Base-by-base conservation (phyloP, 2,329 filamentous ascomycete genomes). In the Fusarium mangiferae region DNA sequence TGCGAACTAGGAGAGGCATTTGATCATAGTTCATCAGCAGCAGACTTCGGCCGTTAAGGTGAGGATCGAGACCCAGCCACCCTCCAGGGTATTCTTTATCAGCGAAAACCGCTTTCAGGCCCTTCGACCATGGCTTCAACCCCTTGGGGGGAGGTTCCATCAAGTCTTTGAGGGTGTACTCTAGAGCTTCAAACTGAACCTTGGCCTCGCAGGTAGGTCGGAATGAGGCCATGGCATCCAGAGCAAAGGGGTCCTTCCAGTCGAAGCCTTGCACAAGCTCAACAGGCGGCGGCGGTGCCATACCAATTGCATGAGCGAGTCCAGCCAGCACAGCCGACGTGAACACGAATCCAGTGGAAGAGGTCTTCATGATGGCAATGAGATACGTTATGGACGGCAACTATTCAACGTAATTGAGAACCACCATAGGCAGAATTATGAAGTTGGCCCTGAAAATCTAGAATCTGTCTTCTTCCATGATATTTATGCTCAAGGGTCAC, bases 41-140 rank as follows among this genome's bases (percentile, higher is more conserved):
- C 69, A 88, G 75, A 62, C 82, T 83, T 24, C 87, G 84, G 61
- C 87, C 85, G 68, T 84, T 82, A 55, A 85, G 84, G 78, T 89
- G 87, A n/a, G 82, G 83, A 74, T 89, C 87, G 30, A 85, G 79
- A 41, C 87, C 87, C 33, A 82, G 82, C 87, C 87, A 89, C 45
- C 83, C 83, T 30, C 87, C 87, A 0, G 87, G 87, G 77, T 89
- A 87, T 56, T 83, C 79, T 38, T 83, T 80, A 9, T 80, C 79
- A 13, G 77, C 64, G 71, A 86, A 87, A 46, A 84, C 76, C 20
- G 75, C 75, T 74, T 84, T 85, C 45, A 87, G 81, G 3, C 82
- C 84, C 11, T 81, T 78, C 44, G 77, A 79, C 80, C 82, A 87
- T 6, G 81, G 80, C 59, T 78, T 77, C 13, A 87, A 79, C 18